These are phyloP conservation scores for Thielaviopsis musarum DNA, from an alignment of 2,329 filamentous ascomycete genomes.

Conservation along the genomic window DNA sequence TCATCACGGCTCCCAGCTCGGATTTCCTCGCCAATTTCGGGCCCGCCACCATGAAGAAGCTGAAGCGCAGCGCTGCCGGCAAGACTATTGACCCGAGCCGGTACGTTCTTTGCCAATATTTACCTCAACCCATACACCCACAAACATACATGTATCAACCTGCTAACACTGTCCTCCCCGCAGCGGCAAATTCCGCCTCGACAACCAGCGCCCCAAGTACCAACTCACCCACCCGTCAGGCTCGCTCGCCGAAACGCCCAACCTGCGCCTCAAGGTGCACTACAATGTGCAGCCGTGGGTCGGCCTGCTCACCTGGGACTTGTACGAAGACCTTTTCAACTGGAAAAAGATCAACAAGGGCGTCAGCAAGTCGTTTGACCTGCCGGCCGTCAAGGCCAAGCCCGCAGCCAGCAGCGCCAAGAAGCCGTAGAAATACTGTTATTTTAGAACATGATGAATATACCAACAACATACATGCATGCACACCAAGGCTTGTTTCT, in stretches of 20 bases:
- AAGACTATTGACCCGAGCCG: conserved; percentile 43
- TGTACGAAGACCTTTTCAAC: conserved; percentile 32
- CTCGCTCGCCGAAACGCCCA: conserved; percentile 52
- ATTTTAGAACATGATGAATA: not conserved
- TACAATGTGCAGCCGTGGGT: conserved; percentile 99
- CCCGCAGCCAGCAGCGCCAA: not conserved
- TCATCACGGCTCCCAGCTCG: conserved; percentile 62
- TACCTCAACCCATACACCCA: too few relatives aligned
- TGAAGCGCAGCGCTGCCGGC: conserved; percentile 39
- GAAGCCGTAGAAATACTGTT: not conserved
- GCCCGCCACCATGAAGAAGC: conserved; percentile 43
- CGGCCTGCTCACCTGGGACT: conserved; percentile 70
- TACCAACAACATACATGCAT: not conserved
- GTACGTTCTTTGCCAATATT: too few relatives aligned
- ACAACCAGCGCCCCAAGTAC: conserved; percentile 86
- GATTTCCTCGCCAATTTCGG: conserved; percentile 45
- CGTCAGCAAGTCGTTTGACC: conserved; percentile 43
- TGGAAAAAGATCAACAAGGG: conserved; percentile 53
- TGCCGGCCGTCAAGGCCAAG: conserved; percentile 52
- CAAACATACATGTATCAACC: not conserved
- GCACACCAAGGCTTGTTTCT: too few relatives aligned
- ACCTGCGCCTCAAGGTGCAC: conserved; percentile 65
- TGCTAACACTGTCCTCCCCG: not conserved
- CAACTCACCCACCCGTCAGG: conserved; percentile 84
- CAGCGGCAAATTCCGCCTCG: conserved; percentile 58